These are phyloP conservation scores for Gigaspora rosea DNA, from an alignment of 192 early-diverging fungal genomes.

Conservation along the genomic window DNA sequence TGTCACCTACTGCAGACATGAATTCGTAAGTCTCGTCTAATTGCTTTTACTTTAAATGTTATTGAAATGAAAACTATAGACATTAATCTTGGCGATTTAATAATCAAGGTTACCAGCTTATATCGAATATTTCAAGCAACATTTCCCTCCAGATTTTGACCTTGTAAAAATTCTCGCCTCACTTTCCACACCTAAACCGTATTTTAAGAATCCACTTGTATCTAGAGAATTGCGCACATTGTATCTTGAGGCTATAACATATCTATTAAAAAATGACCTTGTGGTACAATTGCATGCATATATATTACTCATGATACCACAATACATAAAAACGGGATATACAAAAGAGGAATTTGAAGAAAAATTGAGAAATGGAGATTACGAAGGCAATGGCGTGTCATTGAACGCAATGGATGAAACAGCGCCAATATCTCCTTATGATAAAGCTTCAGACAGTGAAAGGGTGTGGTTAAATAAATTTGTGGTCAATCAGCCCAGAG, in stretches of 20 bases:
- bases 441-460: constrained; percentile 49
- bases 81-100: constrained; percentile 34
- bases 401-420: constrained; percentile 34
- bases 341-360: constrained; percentile 40
- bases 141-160: constrained; percentile 2
- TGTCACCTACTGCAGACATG: constrained; percentile 65
- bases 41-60: not conserved
- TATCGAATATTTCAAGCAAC: constrained; percentile 34
- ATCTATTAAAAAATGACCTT: constrained; percentile 73
- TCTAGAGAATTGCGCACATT: constrained; percentile 64
- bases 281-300: constrained; percentile 86
- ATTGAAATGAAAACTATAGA: not conserved
- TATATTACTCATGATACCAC: constrained; percentile 62
- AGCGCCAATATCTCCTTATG: constrained; percentile 41
- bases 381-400: constrained; percentile 32
- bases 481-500: constrained; percentile 56
- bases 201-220: constrained; percentile 49
- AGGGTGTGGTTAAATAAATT: constrained; percentile 53
- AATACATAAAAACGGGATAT: constrained; percentile 53
- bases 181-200: constrained; percentile 64
- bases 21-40: constrained; percentile 44
- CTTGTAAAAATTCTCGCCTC: constrained; percentile 51
- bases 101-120: constrained; percentile 33
- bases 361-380: constrained; percentile 27
- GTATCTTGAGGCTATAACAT: constrained; percentile 83